Base-by-base conservation (phyloP, 2,329 filamentous ascomycete genomes). In the Penicillium italicum region DNA sequence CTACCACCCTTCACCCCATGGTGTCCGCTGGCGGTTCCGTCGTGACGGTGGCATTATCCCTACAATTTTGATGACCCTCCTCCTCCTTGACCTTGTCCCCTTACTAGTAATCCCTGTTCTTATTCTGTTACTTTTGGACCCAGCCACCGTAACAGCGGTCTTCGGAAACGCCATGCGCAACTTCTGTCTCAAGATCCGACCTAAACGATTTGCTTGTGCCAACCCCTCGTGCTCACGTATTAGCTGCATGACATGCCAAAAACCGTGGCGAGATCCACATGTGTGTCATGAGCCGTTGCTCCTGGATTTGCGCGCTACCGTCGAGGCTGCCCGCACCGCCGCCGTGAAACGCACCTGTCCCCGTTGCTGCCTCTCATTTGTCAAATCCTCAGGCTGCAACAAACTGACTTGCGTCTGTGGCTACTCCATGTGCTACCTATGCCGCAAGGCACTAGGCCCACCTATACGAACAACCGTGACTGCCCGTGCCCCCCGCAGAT, bases 361-460 rank as follows among this genome's bases (percentile, higher is more conserved):
- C 9, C 85, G 88, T 45, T 99, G 94, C 78, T 88, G 90, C 64
- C 90, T 92, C 10, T 90, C 87, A 16, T 97, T 97, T 71, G 90
- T 99, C 75, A 97, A 97, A 73, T 88, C 86, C 7, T 86, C 87
- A 26, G 94, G 94, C 66, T 99, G 94, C 82, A 99, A 99, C 79
- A 97, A 97, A 76, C 82, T 99, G 38, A 93, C 91, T 6, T 97
- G 94, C 70, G 86, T 91, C 16, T 99, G 94, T 74, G 94, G 94
- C 9, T 97, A 97, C 76, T 88, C 89, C 65, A 97, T 97, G 93
- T 99, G 94, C 72, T 99, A 99, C 69, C 85, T 97, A 44, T 99
- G 94, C 73, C 89, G 94, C 38, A 87, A 87, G 63, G 86, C 90
- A 20, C 66, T 78, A 1, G 71, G 70, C 1, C 61, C 70, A 40